Percentiles rank a stretch among this genome's conserved stretches.
phyloP scores from a whole-genome alignment of 1,284 basidiomycete species.

The Ganoderma boninense region DNA sequence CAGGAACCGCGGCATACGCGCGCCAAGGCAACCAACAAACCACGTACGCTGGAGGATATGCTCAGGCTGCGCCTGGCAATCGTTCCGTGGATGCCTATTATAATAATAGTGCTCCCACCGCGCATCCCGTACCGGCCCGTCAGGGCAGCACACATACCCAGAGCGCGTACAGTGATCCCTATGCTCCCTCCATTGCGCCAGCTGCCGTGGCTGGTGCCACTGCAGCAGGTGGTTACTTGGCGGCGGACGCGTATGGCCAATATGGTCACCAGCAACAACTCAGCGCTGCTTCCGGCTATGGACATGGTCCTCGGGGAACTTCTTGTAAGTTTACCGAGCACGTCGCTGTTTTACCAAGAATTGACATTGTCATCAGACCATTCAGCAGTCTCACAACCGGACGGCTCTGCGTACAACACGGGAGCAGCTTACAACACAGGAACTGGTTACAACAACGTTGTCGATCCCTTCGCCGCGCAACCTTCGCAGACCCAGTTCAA shows the following conservation, averaged over 20 bases:
- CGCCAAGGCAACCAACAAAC: slow-evolving; percentile 36
- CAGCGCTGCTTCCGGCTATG: slow-evolving; percentile 50
- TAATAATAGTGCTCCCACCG: slow-evolving; percentile 47
- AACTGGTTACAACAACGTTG: slow-evolving; percentile 51
- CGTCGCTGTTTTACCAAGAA: too few species aligned
- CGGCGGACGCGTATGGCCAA: slow-evolving; percentile 36
- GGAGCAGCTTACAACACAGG: slow-evolving; percentile 46
- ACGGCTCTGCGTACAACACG: slow-evolving; percentile 50
- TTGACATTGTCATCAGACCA: slow-evolving; percentile 52
- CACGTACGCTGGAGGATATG: slow-evolving; percentile 62
- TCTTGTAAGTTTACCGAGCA: slow-evolving; percentile 56
- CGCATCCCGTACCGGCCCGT: slow-evolving; percentile 44
- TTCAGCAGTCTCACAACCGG: slow-evolving; percentile 54
- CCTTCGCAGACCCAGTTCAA: slow-evolving; percentile 47
- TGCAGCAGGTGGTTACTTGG: slow-evolving; percentile 30
- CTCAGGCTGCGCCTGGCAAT: slow-evolving; percentile 66
- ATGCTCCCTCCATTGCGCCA: slow-evolving; percentile 23
- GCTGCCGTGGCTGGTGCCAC: slow-evolving; percentile 37
- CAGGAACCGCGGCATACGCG: slow-evolving; percentile 36
- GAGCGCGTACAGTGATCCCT: slow-evolving; percentile 47
- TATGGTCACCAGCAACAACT: slow-evolving; percentile 43
- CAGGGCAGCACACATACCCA: slow-evolving; percentile 56
- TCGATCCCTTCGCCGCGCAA: slow-evolving; percentile 57
- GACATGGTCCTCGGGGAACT: slow-evolving; percentile 59
- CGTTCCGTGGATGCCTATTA: slow-evolving; percentile 82